phyloP scores from a whole-genome alignment of 2,329 filamentous ascomycete species.

The Trichophyton mentagrophytes region DNA sequence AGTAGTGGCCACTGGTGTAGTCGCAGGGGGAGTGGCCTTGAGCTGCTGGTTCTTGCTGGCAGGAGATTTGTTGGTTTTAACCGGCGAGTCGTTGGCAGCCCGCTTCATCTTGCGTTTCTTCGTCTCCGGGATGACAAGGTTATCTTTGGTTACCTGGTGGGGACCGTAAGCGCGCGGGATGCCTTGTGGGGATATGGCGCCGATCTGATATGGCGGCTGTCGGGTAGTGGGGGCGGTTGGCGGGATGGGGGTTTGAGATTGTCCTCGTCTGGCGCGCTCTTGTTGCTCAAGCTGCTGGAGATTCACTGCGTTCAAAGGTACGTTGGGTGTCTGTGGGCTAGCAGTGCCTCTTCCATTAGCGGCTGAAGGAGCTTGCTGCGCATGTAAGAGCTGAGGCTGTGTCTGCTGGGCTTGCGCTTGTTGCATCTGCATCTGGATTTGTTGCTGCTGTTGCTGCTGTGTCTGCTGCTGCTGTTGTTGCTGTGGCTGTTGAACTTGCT shows the following conservation, averaged over 20 bases:
- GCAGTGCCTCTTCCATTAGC: slow-evolving; percentile 16
- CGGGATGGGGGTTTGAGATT: slow-evolving; percentile 31
- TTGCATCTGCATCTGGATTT: neutral
- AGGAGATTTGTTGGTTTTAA: slow-evolving; percentile 16
- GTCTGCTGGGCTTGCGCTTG: slow-evolving; percentile 15
- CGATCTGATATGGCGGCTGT: slow-evolving; percentile 41
- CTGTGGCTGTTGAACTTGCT: neutral
- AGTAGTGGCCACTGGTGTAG: slow-evolving; percentile 31
- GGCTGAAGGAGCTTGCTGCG: slow-evolving; percentile 14
- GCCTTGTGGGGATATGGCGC: slow-evolving; percentile 42
- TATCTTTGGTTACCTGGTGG: slow-evolving; percentile 41
- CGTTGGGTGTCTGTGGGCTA: slow-evolving; percentile 17
- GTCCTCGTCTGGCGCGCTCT: slow-evolving; percentile 31
- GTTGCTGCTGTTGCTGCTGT: slow-evolving; percentile 4
- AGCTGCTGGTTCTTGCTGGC: slow-evolving; percentile 19
- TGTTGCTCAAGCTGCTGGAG: slow-evolving; percentile 37
- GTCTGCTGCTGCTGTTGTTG: slow-evolving; percentile 1
- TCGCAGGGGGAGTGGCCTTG: slow-evolving; percentile 21
- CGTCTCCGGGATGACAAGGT: slow-evolving; percentile 44
- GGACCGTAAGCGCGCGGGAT: slow-evolving; percentile 44
- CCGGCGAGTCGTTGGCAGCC: slow-evolving; percentile 16
- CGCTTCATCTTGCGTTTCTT: slow-evolving; percentile 46
- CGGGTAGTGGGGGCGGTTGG: slow-evolving; percentile 37
- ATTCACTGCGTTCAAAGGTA: slow-evolving; percentile 34
- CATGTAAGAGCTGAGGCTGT: neutral